A percentile compares a stretch with the other conserved stretches of the same genome.
Evolutionary conservation across 2,329 filamentous ascomycete genomes (phyloP).

Genomic region (Pezicula neosporulosa): DNA sequence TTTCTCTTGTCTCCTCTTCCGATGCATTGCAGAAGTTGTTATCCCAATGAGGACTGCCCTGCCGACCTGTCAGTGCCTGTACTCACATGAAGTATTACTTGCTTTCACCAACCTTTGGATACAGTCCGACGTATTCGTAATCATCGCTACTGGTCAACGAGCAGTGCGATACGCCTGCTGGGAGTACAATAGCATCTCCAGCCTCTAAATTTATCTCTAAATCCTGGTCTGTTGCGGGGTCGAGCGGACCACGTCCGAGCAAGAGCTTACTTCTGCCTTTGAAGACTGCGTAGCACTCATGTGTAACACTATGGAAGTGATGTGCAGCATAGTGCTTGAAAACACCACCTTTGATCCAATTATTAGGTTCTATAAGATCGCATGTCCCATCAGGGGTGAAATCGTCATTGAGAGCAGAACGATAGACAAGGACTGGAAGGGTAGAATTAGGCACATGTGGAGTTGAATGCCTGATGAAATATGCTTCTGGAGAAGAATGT

Average conservation of each 20-base stretch:
- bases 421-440: slow-evolving; percentile 32
- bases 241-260: slow-evolving; percentile 27
- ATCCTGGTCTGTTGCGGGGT: slow-evolving; percentile 12
- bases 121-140: slow-evolving; percentile 32
- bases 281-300: slow-evolving; percentile 34
- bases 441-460: slow-evolving; percentile 28
- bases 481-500: slow-evolving; percentile 8
- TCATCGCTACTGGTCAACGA: slow-evolving; percentile 23
- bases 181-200: slow-evolving; percentile 32
- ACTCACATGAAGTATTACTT: not conserved
- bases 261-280: slow-evolving; percentile 24
- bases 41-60: slow-evolving; percentile 20
- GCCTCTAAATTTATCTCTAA: slow-evolving; percentile 13
- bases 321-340: slow-evolving; percentile 18
- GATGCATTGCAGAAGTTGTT: slow-evolving; percentile 21
- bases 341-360: slow-evolving; percentile 28
- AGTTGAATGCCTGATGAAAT: slow-evolving; percentile 17
- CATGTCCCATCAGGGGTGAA: slow-evolving; percentile 19
- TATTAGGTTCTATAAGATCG: slow-evolving; percentile 24
- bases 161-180: slow-evolving; percentile 32
- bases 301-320: slow-evolving; percentile 32
- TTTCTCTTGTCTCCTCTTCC: slow-evolving; percentile 11
- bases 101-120: slow-evolving; percentile 25
- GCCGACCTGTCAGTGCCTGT: not conserved
- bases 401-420: slow-evolving; percentile 25